phyloP scores from a whole-genome alignment of 1,284 basidiomycete genomes.

The Leccinum pachyderme region DNA sequence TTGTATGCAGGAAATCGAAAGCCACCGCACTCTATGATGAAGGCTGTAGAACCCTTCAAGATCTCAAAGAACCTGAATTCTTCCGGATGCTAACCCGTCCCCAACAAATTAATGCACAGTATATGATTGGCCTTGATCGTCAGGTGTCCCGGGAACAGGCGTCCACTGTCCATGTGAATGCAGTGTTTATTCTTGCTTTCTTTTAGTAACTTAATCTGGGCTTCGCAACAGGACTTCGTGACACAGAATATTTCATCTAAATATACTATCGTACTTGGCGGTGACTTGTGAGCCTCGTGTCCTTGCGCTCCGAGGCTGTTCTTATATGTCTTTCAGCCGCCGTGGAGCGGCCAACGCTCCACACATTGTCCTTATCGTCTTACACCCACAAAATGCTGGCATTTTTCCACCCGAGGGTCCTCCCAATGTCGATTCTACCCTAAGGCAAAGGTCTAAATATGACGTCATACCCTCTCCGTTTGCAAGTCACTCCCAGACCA shows the following conservation, averaged over 20 bases:
- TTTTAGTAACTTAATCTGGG: not conserved
- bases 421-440: slow-evolving; percentile 18
- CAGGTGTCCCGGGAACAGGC: slow-evolving; percentile 40
- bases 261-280: slow-evolving; percentile 45
- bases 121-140: slow-evolving; percentile 38
- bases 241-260: slow-evolving; percentile 42
- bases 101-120: slow-evolving; percentile 40
- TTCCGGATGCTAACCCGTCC: slow-evolving; percentile 34
- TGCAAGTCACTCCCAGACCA: slow-evolving; percentile 14
- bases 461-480: slow-evolving; percentile 12
- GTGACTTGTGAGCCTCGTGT: slow-evolving; percentile 47
- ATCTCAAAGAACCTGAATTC: slow-evolving; percentile 42
- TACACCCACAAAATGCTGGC: slow-evolving; percentile 42
- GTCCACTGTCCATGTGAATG: slow-evolving; percentile 42
- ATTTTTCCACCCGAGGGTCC: slow-evolving; percentile 35
- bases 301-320: slow-evolving; percentile 3
- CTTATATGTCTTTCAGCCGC: slow-evolving; percentile 37
- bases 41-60: slow-evolving; percentile 46
- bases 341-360: slow-evolving; percentile 37
- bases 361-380: slow-evolving; percentile 42
- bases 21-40: slow-evolving; percentile 45
- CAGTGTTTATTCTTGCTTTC: not conserved
- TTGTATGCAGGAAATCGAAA: slow-evolving; percentile 32
- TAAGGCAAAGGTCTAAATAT: slow-evolving; percentile 10
- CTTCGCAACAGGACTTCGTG: slow-evolving; percentile 41